A percentile compares a stretch with the other conserved stretches of the same genome.
Evolutionary conservation across 1,284 basidiomycete genomes (phyloP).

Genomic region (Ceratobasidium sp.): DNA sequence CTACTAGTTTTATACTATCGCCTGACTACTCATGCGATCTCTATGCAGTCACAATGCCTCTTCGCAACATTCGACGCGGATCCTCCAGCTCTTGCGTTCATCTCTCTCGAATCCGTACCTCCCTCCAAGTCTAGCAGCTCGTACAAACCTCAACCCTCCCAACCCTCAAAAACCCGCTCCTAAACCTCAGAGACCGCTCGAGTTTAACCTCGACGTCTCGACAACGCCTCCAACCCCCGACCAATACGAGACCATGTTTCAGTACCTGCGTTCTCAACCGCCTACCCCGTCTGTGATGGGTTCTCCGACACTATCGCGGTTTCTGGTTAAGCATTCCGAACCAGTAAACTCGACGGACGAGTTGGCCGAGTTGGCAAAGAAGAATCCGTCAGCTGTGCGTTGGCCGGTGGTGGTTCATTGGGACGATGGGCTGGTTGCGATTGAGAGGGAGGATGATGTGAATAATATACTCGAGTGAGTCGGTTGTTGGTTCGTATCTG

Average conservation of each 20-base stretch:
- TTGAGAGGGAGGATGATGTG: conserved; percentile 43
- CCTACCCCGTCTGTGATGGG: conserved; percentile 9
- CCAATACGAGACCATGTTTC: conserved; percentile 40
- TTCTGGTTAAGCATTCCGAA: conserved; percentile 27
- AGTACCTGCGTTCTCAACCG: conserved; percentile 36
- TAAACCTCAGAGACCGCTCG: conserved; percentile 19
- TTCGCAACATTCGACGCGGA: conserved; percentile 19
- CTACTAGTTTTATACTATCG: not conserved
- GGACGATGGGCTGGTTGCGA: conserved; percentile 43
- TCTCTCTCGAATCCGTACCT: conserved; percentile 36
- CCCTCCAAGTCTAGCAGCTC: conserved; percentile 20
- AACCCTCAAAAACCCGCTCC: conserved; percentile 1
- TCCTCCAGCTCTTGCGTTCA: conserved; percentile 35
- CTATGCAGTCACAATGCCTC: conserved; percentile 21
- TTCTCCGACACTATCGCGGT: conserved; percentile 9
- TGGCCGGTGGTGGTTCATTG: conserved; percentile 42
- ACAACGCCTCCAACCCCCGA: conserved; percentile 31
- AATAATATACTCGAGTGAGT: conserved; percentile 41
- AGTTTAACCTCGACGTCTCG: conserved; percentile 39
- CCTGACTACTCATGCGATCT: not conserved
- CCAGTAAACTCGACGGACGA: conserved; percentile 10
- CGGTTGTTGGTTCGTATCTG: not conserved
- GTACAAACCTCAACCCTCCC: not conserved
- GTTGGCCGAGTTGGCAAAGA: conserved; percentile 12
- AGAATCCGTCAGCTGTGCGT: conserved; percentile 29